Evolutionary conservation across 2,329 filamentous ascomycete species (phyloP), one percentile per base, ranked within the genome.

Genomic region (Aphanoascus verrucosus): DNA sequence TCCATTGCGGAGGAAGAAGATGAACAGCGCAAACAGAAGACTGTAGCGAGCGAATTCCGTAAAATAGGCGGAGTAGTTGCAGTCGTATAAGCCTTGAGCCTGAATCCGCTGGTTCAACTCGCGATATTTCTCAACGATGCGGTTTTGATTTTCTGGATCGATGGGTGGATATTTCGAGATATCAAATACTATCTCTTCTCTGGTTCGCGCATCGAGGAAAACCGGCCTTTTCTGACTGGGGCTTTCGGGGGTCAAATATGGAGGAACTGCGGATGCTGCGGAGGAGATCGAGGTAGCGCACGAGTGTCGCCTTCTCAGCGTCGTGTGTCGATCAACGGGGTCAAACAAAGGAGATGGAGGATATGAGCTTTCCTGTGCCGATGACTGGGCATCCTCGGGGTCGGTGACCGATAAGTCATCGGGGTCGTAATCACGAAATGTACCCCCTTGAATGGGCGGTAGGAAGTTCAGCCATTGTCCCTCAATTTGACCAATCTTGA

Each of bases 381-480:
- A 78, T 20, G 69, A 69, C 32, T 69, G 66, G 57, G 59, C 19
- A 52, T 57, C 50, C 34, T 75, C 72, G 7, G 68, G 17, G 20
- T 57, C 55, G 43, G 28, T 47, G n/a, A 37, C 12, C 17, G 34
- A 17, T 8, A 17, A n/a, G 3, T 54, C 49, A 20, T 32, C 38
- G 1, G 40, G 11, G 52, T 76, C 70, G 49, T 75, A 75, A 19
- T 72, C 69, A 59, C 84, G 79, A 68, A 90, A 94, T 55, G 77
- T 77, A 41, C 91, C 91, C 54, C 89, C 90, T 69, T 97, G 91
- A 50, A 97, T 91, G 0, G 93, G 91, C 3, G 93, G 90, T 5
- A 86, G 64, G 65, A 96, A 94, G 68, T 96, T 96, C 57, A 74
- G 73, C 93, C 93, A 98, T 57, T 73, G 75, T 31, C 88, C 87